Percentiles rank a stretch among this genome's conserved stretches.
Conservation (phyloP, 2,329 filamentous ascomycete genomes). For the Talaromyces sp. region DNA sequence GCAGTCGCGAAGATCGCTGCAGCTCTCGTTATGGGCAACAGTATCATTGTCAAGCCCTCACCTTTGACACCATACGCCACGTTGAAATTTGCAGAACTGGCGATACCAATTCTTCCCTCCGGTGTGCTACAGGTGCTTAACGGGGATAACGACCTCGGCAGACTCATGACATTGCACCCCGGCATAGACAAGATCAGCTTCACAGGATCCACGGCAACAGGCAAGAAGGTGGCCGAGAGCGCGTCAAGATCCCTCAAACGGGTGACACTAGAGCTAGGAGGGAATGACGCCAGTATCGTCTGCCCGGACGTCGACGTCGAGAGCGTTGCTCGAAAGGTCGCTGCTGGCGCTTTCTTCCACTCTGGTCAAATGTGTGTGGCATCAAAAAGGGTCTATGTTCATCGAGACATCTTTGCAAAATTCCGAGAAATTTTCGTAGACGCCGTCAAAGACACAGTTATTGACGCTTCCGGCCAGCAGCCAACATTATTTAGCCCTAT, state of each 20-base stretch:
- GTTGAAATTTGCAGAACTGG: constrained; percentile 51
- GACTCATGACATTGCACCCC: constrained; percentile 50
- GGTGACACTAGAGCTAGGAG: constrained; percentile 51
- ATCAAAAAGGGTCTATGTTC: constrained; percentile 55
- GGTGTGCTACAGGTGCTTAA: constrained; percentile 55
- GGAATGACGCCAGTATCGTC: constrained; percentile 54
- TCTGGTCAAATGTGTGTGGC: constrained; percentile 53
- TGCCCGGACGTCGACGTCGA: constrained; percentile 50
- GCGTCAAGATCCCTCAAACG: constrained; percentile 51
- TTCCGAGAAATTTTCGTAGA: constrained; percentile 46
- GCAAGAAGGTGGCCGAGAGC: constrained; percentile 48
- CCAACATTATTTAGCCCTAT: constrained; percentile 55
- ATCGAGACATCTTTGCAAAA: constrained; percentile 48
- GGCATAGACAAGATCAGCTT: constrained; percentile 56
- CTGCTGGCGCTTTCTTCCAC: constrained; percentile 48
- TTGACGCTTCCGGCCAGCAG: constrained; percentile 24
- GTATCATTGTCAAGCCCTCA: constrained; percentile 53
- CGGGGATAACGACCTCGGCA: constrained; percentile 53
- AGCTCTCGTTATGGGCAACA: constrained; percentile 49
- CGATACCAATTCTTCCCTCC: constrained; percentile 46
- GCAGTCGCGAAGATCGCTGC: constrained; percentile 45
- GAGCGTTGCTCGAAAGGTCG: constrained; percentile 28
- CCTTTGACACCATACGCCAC: constrained; percentile 53
- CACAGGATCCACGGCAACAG: constrained; percentile 52
- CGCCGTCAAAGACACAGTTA: constrained; percentile 20